Conservation (phyloP, 257 asterid species). For the Solanum paucissectum region DNA sequence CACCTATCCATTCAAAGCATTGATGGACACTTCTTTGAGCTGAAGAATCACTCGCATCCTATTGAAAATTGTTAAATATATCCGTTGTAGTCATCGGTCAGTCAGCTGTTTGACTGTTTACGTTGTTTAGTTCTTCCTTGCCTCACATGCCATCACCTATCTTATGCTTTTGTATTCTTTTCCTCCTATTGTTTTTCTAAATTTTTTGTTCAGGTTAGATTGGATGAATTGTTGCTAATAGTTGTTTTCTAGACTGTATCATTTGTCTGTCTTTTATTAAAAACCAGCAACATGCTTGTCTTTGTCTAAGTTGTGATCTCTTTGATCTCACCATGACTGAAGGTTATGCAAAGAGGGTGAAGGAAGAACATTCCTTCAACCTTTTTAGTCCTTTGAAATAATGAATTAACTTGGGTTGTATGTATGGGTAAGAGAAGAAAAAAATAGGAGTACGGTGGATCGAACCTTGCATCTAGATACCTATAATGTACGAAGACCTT, state of each 20-base stretch:
- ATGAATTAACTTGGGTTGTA: neutral
- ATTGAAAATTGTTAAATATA: neutral
- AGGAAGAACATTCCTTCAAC: neutral
- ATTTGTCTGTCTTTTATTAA: neutral
- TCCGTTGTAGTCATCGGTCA: neutral
- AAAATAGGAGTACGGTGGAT: neutral
- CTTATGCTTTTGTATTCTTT: neutral
- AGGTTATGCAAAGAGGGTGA: neutral
- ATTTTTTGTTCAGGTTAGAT: neutral
- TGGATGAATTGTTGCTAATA: neutral
- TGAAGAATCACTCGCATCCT: neutral
- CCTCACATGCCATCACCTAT: neutral
- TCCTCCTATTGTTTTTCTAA: neutral
- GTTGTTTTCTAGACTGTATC: neutral
- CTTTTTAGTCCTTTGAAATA: neutral
- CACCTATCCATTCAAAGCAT: constrained; percentile 19
- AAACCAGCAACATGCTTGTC: too few relatives aligned
- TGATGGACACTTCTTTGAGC: neutral
- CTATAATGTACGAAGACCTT: too few relatives aligned
- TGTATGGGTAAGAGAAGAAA: too few relatives aligned
- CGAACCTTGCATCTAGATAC: too few relatives aligned
- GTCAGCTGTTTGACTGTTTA: too few relatives aligned
- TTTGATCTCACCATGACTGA: too few relatives aligned
- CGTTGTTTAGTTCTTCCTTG: neutral
- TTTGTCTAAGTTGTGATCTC: too few relatives aligned